Percentiles rank a stretch among this genome's conserved stretches.
Conservation (phyloP, 495 filamentous ascomycete genomes). For the Alectoria sarmentosa region DNA sequence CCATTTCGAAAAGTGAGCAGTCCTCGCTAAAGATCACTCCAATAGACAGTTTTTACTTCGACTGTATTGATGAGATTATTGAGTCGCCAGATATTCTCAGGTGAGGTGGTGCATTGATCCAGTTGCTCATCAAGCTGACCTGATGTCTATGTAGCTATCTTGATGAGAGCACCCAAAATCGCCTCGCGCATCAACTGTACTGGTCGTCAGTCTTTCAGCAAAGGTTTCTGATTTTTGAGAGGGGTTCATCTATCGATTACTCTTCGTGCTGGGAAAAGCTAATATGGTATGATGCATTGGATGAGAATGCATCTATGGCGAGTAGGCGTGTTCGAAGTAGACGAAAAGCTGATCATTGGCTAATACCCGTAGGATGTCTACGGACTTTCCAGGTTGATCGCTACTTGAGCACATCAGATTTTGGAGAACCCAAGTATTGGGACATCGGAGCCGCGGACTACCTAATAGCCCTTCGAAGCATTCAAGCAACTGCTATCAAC, state of each 20-base stretch:
- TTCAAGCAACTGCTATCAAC: neutral
- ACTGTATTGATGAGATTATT: constrained; percentile 14
- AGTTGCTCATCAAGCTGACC: neutral
- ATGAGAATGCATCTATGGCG: constrained; percentile 1
- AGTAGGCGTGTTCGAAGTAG: neutral
- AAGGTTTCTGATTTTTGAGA: neutral
- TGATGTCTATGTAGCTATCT: constrained; percentile 1
- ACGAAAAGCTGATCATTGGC: neutral
- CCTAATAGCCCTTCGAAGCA: constrained; percentile 11
- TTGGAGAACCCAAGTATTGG: constrained; percentile 19
- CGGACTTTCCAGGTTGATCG: constrained; percentile 14
- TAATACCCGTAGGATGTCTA: constrained; percentile 1
- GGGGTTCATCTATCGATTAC: constrained; percentile 8
- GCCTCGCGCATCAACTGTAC: constrained; percentile 19
- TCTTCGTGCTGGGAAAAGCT: constrained; percentile 22
- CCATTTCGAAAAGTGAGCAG: neutral
- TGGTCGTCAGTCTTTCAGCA: constrained; percentile 20
- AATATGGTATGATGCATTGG: neutral
- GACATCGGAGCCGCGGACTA: constrained; percentile 17
- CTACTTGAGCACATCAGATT: constrained; percentile 16
- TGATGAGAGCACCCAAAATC: constrained; percentile 5
- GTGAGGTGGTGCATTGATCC: constrained; percentile 5
- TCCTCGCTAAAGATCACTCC: neutral
- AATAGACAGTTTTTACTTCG: constrained; percentile 14
- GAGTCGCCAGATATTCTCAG: constrained; percentile 5